Percentiles rank a stretch among this genome's conserved stretches.
These are phyloP conservation scores for Pichia gijzeniarum DNA, from an alignment of 805 yeast genomes.

Conservation along the genomic window DNA sequence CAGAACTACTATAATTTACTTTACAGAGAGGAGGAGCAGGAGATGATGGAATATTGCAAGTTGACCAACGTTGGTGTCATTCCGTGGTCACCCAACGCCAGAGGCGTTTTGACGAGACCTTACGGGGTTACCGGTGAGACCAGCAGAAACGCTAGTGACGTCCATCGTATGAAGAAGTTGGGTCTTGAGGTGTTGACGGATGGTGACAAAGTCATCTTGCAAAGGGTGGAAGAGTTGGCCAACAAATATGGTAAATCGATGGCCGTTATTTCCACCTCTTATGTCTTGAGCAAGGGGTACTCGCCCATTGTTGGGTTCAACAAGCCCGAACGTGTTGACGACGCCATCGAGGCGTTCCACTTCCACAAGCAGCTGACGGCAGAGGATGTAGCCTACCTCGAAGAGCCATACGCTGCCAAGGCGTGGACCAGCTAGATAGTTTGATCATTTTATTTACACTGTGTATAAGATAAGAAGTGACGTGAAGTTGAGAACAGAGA, in stretches of 20 bases:
- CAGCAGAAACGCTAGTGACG: neutral
- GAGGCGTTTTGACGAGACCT: conserved; percentile 32
- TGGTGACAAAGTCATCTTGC: conserved; percentile 33
- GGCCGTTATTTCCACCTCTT: conserved; percentile 50
- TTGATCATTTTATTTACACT: too few relatives aligned
- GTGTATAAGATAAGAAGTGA: too few relatives aligned
- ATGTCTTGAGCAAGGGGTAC: conserved; percentile 46
- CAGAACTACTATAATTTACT: conserved; percentile 51
- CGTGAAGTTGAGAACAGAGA: too few relatives aligned
- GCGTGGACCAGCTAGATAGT: neutral
- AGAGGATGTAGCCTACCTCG: conserved; percentile 32
- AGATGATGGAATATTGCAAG: conserved; percentile 48
- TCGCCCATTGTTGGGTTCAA: conserved; percentile 54
- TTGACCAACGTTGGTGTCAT: conserved; percentile 46
- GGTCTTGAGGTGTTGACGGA: conserved; percentile 31
- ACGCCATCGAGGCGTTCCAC: conserved; percentile 39
- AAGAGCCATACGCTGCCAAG: conserved; percentile 19
- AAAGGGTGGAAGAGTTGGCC: conserved; percentile 51
- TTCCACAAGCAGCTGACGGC: conserved; percentile 31
- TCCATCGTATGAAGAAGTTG: conserved; percentile 14
- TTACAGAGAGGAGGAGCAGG: conserved; percentile 58
- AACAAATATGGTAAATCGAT: conserved; percentile 40
- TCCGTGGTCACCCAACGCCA: conserved; percentile 58
- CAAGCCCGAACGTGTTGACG: conserved; percentile 43
- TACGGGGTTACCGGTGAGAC: too few relatives aligned